Conservation (phyloP, 2,329 filamentous ascomycete species). For the Tolypocladium nubicola region DNA sequence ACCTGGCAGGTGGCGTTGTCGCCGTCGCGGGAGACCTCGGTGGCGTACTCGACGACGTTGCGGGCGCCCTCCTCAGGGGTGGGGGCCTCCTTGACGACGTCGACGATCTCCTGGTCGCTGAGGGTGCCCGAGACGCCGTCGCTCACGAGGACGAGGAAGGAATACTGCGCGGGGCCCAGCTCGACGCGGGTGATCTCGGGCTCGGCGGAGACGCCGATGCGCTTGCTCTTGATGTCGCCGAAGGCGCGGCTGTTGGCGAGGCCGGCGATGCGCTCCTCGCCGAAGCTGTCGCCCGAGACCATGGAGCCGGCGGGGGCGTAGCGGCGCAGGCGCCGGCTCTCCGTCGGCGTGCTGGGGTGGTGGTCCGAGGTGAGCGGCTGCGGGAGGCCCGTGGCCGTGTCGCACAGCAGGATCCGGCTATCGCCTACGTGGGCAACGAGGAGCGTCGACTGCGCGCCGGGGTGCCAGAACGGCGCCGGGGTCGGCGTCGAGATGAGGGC, state of each 20-base stretch:
- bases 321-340: constrained; percentile 72
- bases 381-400: constrained; percentile 70
- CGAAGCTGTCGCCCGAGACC: constrained; percentile 83
- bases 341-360: constrained; percentile 78
- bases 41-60: constrained; percentile 76
- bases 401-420: constrained; percentile 81
- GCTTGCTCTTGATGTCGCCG: constrained; percentile 84
- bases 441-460: constrained; percentile 71
- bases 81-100: constrained; percentile 85
- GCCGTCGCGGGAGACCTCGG: constrained; percentile 62
- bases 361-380: constrained; percentile 82
- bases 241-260: constrained; percentile 92
- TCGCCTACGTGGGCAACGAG: constrained; percentile 88
- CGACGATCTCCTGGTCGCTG: constrained; percentile 89
- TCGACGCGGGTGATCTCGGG: constrained; percentile 77
- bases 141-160: constrained; percentile 77
- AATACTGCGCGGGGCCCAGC: constrained; percentile 72
- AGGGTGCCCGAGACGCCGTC: constrained; percentile 84
- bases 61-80: constrained; percentile 80
- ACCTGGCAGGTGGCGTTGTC: constrained; percentile 63
- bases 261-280: constrained; percentile 88
- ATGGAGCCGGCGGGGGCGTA: constrained; percentile 69
- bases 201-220: constrained; percentile 88
- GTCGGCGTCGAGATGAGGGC: constrained; percentile 88
- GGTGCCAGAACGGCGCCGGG: constrained; percentile 90